Percentiles rank a stretch among this genome's conserved stretches.
Evolutionary conservation across 768 basidiomycete species (phyloP).

Genomic region (Astraeus odoratus): DNA sequence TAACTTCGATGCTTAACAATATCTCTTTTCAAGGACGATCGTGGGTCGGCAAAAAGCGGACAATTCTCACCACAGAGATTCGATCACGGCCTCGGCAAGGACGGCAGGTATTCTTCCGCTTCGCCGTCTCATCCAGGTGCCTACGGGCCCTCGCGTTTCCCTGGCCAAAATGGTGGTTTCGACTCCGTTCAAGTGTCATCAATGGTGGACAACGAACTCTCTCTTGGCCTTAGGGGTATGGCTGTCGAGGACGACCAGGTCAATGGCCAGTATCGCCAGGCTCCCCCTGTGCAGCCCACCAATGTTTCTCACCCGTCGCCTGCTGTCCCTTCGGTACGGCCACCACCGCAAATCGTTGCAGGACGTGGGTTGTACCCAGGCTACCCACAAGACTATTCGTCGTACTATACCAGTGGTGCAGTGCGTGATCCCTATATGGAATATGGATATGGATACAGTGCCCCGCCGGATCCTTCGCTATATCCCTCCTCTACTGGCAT

Average conservation of each 20-base stretch:
- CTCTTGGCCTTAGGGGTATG: constrained; percentile 55
- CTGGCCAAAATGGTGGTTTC: constrained; percentile 25
- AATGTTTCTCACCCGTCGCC: constrained; percentile 23
- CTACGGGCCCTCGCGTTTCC: constrained; percentile 27
- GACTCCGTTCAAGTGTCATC: constrained; percentile 35
- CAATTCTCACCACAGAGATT: constrained; percentile 52
- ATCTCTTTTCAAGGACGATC: constrained; percentile 37
- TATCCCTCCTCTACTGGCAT: constrained; percentile 44
- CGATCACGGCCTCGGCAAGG: constrained; percentile 40
- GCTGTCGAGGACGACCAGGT: constrained; percentile 48
- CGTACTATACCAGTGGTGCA: constrained; percentile 49
- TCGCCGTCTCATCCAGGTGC: constrained; percentile 38
- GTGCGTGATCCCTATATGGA: constrained; percentile 46
- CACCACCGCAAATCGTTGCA: constrained; percentile 36
- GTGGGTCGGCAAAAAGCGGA: constrained; percentile 38
- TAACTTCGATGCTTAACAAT: constrained; percentile 13
- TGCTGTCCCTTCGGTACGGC: constrained; percentile 33
- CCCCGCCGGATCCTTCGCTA: constrained; percentile 40
- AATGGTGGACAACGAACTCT: constrained; percentile 46
- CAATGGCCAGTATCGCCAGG: constrained; percentile 34
- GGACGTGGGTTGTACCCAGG: constrained; percentile 40
- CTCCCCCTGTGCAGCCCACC: constrained; percentile 22
- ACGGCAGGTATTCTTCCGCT: constrained; percentile 36
- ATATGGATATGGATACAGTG: constrained; percentile 52
- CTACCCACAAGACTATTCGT: constrained; percentile 53